Percentiles rank a stretch among this genome's conserved stretches.
Evolutionary conservation across 768 basidiomycete species (phyloP).

Genomic region (Termitomyces sp.): DNA sequence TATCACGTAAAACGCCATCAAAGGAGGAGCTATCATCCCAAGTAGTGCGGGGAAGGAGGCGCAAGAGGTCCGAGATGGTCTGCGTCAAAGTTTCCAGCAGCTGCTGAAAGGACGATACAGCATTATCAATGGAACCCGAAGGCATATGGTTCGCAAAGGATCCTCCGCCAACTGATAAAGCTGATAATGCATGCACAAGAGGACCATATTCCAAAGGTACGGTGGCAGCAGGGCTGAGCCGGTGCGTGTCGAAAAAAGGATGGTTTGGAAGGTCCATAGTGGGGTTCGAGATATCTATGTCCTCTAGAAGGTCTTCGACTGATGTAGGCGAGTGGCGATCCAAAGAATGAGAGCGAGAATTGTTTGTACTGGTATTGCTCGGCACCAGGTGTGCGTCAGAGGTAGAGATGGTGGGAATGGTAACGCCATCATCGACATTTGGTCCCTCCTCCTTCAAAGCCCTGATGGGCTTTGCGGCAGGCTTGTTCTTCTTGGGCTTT

Average conservation of each 20-base stretch:
- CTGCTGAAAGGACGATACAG: conserved; percentile 87
- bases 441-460: conserved; percentile 55
- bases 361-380: conserved; percentile 46
- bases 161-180: conserved; percentile 80
- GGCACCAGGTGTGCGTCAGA: conserved; percentile 45
- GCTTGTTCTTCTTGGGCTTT: conserved; percentile 82
- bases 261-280: conserved; percentile 64
- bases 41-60: conserved; percentile 81
- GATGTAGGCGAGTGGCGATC: conserved; percentile 49
- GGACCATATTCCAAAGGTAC: conserved; percentile 85
- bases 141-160: conserved; percentile 83
- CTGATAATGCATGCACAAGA: conserved; percentile 80
- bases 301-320: conserved; percentile 61
- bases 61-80: conserved; percentile 82
- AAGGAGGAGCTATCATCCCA: conserved; percentile 92
- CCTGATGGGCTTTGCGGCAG: conserved; percentile 52
- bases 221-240: conserved; percentile 70
- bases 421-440: conserved; percentile 36
- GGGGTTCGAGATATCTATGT: conserved; percentile 60
- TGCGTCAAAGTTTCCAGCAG: conserved; percentile 85
- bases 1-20: conserved; percentile 80
- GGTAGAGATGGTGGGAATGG: conserved; percentile 38
- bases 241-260: conserved; percentile 70
- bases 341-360: conserved; percentile 59
- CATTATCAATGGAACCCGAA: conserved; percentile 85